Evolutionary conservation across 768 basidiomycete species (phyloP).

Genomic region (Suillus tomentosus): DNA sequence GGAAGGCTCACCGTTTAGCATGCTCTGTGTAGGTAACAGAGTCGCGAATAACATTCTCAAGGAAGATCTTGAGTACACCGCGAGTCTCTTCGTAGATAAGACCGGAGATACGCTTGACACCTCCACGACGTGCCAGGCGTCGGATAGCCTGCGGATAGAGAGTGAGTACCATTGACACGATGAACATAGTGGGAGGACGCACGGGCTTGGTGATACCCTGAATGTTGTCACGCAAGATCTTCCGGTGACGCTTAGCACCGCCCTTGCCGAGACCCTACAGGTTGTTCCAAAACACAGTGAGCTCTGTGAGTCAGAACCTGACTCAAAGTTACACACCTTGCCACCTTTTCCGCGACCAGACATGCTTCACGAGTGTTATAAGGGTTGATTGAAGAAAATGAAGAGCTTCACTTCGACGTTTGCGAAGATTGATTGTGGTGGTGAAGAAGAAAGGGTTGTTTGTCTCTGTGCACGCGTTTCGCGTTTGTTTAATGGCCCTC

Average conservation of each 20-base stretch:
- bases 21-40: conserved; percentile 93
- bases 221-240: conserved; percentile 78
- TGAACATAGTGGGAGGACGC: not conserved
- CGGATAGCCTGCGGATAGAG: conserved; percentile 44
- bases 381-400: not conserved
- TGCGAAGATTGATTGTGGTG: conserved; percentile 7
- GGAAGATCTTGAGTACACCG: conserved; percentile 87
- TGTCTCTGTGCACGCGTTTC: conserved; percentile 1
- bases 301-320: conserved; percentile 1
- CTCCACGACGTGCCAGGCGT: conserved; percentile 84
- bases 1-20: conserved; percentile 59
- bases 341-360: conserved; percentile 89
- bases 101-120: conserved; percentile 89
- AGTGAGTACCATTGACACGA: not conserved
- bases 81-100: conserved; percentile 91
- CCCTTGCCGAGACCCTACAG: conserved; percentile 79
- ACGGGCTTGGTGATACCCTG: conserved; percentile 46
- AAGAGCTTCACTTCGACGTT: not conserved
- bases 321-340: conserved; percentile 41
- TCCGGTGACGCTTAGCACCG: conserved; percentile 81
- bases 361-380: conserved; percentile 42
- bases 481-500: conserved; percentile 5
- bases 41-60: conserved; percentile 84
- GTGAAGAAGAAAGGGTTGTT: conserved; percentile 10
- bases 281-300: conserved; percentile 1